phyloP scores from a whole-genome alignment of 2,329 filamentous ascomycete genomes.

The Diaporthe caulivora region DNA sequence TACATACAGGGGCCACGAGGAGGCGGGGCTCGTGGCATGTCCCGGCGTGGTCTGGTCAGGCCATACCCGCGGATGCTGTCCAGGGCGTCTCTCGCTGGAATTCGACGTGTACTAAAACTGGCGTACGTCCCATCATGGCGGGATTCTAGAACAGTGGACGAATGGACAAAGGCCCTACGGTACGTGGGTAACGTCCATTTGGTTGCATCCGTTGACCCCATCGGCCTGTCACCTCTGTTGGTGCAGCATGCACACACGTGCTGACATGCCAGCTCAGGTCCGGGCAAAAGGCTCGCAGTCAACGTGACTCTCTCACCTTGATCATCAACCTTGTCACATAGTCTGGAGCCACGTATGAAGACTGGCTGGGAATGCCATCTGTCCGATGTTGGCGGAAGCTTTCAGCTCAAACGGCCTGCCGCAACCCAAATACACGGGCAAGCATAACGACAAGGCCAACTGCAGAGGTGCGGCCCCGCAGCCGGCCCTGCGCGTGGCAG shows the following conservation, averaged over 20 bases:
- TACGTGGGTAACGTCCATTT: background rate
- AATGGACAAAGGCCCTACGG: background rate
- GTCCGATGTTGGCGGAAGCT: conserved; percentile 6
- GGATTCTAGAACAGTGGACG: conserved; percentile 16
- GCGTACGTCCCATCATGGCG: background rate
- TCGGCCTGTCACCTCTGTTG: background rate
- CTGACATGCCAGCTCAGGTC: background rate
- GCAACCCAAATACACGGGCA: conserved; percentile 10
- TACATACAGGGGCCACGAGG: background rate
- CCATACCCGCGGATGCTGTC: conserved; percentile 15
- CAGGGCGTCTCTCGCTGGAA: background rate
- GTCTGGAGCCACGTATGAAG: background rate
- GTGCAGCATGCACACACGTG: background rate
- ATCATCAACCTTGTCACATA: too few species aligned
- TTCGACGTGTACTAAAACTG: background rate
- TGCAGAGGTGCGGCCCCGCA: background rate
- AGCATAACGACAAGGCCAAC: background rate
- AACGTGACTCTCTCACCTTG: too few species aligned
- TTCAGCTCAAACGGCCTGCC: conserved; percentile 28
- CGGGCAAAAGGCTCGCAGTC: conserved; percentile 11
- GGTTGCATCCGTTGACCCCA: background rate
- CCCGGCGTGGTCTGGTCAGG: conserved; percentile 13
- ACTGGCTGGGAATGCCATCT: background rate
- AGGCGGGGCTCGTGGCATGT: conserved; percentile 4
- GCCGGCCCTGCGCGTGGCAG: background rate